phyloP scores from a whole-genome alignment of 441 rosid genomes.

The Adansonia grandidieri region DNA sequence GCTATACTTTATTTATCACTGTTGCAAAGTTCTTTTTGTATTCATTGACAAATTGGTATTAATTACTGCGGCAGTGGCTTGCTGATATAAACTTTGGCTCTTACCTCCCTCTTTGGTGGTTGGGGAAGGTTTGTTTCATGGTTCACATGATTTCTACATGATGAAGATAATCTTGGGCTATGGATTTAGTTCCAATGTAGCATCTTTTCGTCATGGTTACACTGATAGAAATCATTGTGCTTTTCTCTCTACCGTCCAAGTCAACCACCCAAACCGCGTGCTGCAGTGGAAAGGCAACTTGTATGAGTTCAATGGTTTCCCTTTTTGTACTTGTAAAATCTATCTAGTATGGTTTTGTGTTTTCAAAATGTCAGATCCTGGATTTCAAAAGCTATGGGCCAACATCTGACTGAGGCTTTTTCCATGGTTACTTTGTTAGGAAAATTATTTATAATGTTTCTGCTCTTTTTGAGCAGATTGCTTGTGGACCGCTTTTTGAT shows the following conservation, averaged over 20 bases:
- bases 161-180: slow-evolving; percentile 41
- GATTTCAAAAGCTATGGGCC: slow-evolving; percentile 49
- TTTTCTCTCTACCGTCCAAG: background rate
- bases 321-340: background rate
- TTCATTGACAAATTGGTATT: background rate
- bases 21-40: background rate
- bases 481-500: background rate
- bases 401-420: slow-evolving; percentile 51
- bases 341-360: background rate
- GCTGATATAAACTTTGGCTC: too few species aligned
- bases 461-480: background rate
- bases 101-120: background rate
- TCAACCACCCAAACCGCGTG: background rate
- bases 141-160: slow-evolving; percentile 41
- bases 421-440: slow-evolving; percentile 78
- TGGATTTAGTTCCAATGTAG: slow-evolving; percentile 47
- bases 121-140: background rate
- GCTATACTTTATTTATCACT: background rate
- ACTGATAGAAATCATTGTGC: slow-evolving; percentile 42
- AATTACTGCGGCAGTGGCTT: too few species aligned
- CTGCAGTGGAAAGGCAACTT: background rate
- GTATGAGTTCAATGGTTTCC: background rate
- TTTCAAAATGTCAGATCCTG: background rate
- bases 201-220: slow-evolving; percentile 53
- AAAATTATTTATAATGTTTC: background rate